These are phyloP conservation scores for Stenocarpella maydis DNA, from an alignment of 2,329 filamentous ascomycete species.

Conservation along the genomic window DNA sequence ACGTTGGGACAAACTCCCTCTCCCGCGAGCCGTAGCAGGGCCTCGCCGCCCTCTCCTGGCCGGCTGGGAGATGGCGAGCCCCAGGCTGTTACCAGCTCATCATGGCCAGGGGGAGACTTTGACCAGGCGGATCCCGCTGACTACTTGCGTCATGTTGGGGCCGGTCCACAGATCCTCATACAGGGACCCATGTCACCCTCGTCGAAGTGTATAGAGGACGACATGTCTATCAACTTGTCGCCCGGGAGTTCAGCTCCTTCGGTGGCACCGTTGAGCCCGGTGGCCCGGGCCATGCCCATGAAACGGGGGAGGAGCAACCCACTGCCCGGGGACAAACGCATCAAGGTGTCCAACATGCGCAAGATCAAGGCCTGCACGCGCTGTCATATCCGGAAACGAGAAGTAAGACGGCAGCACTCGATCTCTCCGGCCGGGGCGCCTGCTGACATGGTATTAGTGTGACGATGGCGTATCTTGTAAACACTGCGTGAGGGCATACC, in stretches of 20 bases:
- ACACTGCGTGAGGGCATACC: constrained; percentile 21
- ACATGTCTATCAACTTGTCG: not conserved
- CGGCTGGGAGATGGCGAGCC: not conserved
- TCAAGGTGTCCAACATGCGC: constrained; percentile 28
- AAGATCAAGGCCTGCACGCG: constrained; percentile 28
- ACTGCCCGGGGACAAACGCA: constrained; percentile 1
- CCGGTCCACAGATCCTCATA: not conserved
- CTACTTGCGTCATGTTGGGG: constrained; percentile 12
- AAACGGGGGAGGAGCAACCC: constrained; percentile 22
- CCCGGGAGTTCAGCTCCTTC: not conserved
- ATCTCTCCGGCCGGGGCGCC: not conserved
- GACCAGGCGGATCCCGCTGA: not conserved
- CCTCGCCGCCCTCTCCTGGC: not conserved
- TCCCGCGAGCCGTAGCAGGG: not conserved
- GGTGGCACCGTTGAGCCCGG: not conserved
- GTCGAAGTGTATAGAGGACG: constrained; percentile 11
- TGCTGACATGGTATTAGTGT: constrained; percentile 23
- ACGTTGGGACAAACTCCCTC: constrained; percentile 7
- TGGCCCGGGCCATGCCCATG: constrained; percentile 1
- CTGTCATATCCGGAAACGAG: constrained; percentile 28
- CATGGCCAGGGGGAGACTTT: not conserved
- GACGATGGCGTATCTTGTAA: constrained; percentile 18
- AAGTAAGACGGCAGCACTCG: constrained; percentile 9
- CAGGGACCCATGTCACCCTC: constrained; percentile 8
- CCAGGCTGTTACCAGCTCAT: not conserved